A percentile compares a stretch with the other conserved stretches of the same genome.
Conservation (phyloP, 2,329 filamentous ascomycete genomes). For the Xylaria sp. region DNA sequence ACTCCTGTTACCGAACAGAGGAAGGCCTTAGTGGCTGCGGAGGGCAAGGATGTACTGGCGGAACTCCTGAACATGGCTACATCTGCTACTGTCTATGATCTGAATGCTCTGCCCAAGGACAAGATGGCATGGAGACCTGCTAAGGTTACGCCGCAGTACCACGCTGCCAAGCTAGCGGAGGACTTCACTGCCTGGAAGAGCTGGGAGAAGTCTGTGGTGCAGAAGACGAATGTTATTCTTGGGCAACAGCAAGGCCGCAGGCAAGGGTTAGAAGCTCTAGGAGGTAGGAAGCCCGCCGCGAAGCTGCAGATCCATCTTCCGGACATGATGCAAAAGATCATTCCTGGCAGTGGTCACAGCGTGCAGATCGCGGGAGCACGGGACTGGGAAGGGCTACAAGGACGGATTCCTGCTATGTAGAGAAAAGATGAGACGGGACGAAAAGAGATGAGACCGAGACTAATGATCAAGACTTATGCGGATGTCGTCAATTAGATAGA, state of each 20-base stretch:
- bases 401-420: conserved; percentile 31
- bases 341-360: conserved; percentile 33
- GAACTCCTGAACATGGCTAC: conserved; percentile 60
- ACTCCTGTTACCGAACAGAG: conserved; percentile 54
- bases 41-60: conserved; percentile 58
- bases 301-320: conserved; percentile 47
- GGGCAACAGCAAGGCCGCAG: conserved; percentile 20
- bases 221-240: conserved; percentile 42
- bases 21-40: conserved; percentile 51
- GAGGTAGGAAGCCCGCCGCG: conserved; percentile 38
- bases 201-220: conserved; percentile 52
- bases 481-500: background rate
- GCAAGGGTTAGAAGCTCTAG: conserved; percentile 27
- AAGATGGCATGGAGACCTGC: conserved; percentile 62
- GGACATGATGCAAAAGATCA: conserved; percentile 41
- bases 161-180: conserved; percentile 60
- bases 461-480: conserved; percentile 1
- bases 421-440: background rate
- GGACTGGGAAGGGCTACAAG: conserved; percentile 53
- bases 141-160: conserved; percentile 58
- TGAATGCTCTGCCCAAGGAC: conserved; percentile 52
- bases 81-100: conserved; percentile 52
- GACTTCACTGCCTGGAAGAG: conserved; percentile 57
- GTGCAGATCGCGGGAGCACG: conserved; percentile 49
- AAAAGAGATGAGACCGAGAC: background rate